Base-by-base conservation (phyloP, 305 asterid genomes). In the Fraxinus velutina region DNA sequence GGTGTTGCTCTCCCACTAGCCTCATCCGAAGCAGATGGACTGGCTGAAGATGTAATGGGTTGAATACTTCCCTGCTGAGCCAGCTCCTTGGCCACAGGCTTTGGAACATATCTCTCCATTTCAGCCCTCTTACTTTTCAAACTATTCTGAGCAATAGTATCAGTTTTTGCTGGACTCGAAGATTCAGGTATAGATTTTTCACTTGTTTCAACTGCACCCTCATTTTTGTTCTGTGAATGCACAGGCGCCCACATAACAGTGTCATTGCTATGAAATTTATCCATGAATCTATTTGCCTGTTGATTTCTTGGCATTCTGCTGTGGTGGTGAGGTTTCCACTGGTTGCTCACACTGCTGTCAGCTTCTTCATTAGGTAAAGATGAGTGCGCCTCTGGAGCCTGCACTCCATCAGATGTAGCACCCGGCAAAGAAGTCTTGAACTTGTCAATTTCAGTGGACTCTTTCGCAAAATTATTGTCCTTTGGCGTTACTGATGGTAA, bases 161-260 rank as follows among this genome's bases (percentile, higher is more conserved):
- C 92, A 76, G 79, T 85, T 89, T 87, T 94, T 5, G 83, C 36
- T 21, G 86, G 72, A 88, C 79, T 73, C 68, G 79, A 82, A 39
- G 89, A 70, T 76, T 89, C 94, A 70, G 82, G 86, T 1, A 80
- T 29, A 62, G 85, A 72, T 79, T 88, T 88, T 85, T 83, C 90
- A 85, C 80, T 84, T 39, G 68, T 82, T 86, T 91, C 96, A 85
- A 81, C 88, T 12, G 87, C 80, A 84, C 83, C 86, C 86, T 91
- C 94, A 60, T 87, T 85, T 89, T 91, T 93, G 90, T 78, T 90
- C 83, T 89, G 92, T 12, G 90, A 73, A 79, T 86, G 93, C 83
- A 95, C 98, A 70, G 98, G 99, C 70, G 97, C 98, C 99, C 99
- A 96, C 76, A 94, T 82, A 84, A 88, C 97, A 80, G 89, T 77